phyloP scores from a whole-genome alignment of 495 filamentous ascomycete genomes.

The Neurospora sp. region DNA sequence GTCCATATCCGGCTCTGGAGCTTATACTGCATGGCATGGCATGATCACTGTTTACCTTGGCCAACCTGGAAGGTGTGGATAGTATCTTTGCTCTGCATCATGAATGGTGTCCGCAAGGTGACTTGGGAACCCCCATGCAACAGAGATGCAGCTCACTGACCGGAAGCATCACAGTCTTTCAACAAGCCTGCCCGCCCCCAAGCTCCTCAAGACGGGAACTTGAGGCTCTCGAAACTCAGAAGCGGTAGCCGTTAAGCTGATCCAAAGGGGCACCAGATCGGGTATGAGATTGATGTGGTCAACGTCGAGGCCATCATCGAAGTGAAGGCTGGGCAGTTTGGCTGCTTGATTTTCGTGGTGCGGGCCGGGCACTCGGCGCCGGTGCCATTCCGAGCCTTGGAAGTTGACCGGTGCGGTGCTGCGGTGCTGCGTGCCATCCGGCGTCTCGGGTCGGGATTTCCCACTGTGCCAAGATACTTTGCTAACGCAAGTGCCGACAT shows the following conservation, averaged over 20 bases:
- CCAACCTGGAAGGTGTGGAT: not conserved
- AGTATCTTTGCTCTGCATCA: not conserved
- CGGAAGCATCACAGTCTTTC: not conserved
- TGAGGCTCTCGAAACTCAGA: not conserved
- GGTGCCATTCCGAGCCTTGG: not conserved
- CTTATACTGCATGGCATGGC: not conserved
- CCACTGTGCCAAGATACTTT: not conserved
- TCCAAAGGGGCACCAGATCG: not conserved
- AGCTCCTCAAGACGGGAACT: not conserved
- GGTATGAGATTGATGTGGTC: not conserved
- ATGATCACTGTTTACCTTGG: not conserved
- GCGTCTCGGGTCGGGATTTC: not conserved
- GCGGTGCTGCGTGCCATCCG: not conserved
- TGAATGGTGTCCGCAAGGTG: not conserved
- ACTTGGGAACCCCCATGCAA: not conserved
- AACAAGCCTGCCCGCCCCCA: not conserved
- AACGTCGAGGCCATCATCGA: not conserved
- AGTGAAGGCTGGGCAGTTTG: not conserved
- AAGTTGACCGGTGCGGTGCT: not conserved
- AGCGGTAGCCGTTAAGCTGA: not conserved
- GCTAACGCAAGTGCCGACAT: rapidly evolving
- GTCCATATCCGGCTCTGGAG: not conserved
- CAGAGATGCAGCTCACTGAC: not conserved
- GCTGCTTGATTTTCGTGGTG: not conserved
- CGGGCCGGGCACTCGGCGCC: not conserved